A percentile compares a stretch with the other conserved stretches of the same genome.
Conservation (phyloP, 805 yeast species). For the Cyberlindnera mrakii region DNA sequence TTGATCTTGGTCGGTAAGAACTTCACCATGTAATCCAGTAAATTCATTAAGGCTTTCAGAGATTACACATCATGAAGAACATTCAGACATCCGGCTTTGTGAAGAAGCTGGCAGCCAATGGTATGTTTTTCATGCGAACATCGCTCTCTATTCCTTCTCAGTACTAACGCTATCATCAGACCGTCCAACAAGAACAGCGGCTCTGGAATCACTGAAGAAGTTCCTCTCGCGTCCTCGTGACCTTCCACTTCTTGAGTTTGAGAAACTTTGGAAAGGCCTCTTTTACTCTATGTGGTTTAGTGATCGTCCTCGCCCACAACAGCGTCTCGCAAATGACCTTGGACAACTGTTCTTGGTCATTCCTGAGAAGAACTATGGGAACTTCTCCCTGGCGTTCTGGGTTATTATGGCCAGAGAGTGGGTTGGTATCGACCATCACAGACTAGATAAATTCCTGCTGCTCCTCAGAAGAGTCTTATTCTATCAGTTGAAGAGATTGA, state of each 20-base stretch:
- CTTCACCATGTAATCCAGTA: not conserved
- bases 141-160: not conserved
- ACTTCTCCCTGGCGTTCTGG: slow-evolving; percentile 78
- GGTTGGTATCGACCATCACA: slow-evolving; percentile 73
- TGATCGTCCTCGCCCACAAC: slow-evolving; percentile 91
- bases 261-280: slow-evolving; percentile 94
- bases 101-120: slow-evolving; percentile 79
- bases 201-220: slow-evolving; percentile 57
- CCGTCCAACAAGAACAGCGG: slow-evolving; percentile 66
- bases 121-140: slow-evolving; percentile 21
- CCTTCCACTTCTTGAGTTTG: slow-evolving; percentile 40
- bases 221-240: slow-evolving; percentile 39
- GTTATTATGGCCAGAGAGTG: slow-evolving; percentile 71
- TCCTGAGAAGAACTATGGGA: slow-evolving; percentile 35
- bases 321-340: slow-evolving; percentile 66
- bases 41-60: not conserved
- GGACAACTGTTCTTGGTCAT: slow-evolving; percentile 49
- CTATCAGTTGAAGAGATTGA: slow-evolving; percentile 55
- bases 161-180: slow-evolving; percentile 26
- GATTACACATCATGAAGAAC: slow-evolving; percentile 8
- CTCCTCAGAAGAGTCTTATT: slow-evolving; percentile 72
- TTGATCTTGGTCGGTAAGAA: not conserved
- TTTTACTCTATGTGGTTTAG: slow-evolving; percentile 95
- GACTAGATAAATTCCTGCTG: slow-evolving; percentile 82
- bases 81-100: slow-evolving; percentile 51